Evolutionary conservation across 2,329 filamentous ascomycete genomes (phyloP).

Genomic region (Neoascochyta sp.): DNA sequence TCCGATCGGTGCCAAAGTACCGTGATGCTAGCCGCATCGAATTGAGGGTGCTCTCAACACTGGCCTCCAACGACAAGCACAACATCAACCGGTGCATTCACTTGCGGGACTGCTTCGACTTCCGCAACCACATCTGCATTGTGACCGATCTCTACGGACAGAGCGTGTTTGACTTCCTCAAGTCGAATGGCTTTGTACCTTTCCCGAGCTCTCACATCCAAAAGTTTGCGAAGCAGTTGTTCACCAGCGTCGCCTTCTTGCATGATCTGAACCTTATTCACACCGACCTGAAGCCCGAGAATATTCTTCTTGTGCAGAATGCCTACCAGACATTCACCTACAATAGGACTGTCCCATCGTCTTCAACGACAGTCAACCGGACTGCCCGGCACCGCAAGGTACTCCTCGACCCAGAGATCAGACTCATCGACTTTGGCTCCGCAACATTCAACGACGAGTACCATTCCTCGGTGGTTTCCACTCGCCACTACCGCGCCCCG

Average conservation of each 20-base stretch:
- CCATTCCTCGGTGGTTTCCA: slow-evolving; percentile 65
- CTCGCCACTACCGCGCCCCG: slow-evolving; percentile 62
- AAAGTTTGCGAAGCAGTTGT: slow-evolving; percentile 88
- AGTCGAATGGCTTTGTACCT: slow-evolving; percentile 89
- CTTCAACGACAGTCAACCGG: slow-evolving; percentile 55
- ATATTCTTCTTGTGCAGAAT: slow-evolving; percentile 63
- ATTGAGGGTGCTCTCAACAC: slow-evolving; percentile 82
- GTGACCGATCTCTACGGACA: slow-evolving; percentile 77
- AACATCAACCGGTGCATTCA: slow-evolving; percentile 98
- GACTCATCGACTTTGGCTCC: slow-evolving; percentile 65
- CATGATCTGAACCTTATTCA: slow-evolving; percentile 97
- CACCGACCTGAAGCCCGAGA: slow-evolving; percentile 70
- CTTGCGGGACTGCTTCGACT: slow-evolving; percentile 94
- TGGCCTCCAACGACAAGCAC: slow-evolving; percentile 84
- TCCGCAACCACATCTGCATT: slow-evolving; percentile 91
- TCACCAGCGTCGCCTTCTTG: slow-evolving; percentile 97
- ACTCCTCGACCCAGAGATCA: slow-evolving; percentile 62
- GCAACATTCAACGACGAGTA: slow-evolving; percentile 68
- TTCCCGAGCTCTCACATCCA: slow-evolving; percentile 99
- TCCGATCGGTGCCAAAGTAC: slow-evolving; percentile 97
- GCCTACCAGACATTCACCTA: slow-evolving; percentile 67
- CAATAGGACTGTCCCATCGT: slow-evolving; percentile 63
- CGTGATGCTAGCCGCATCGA: slow-evolving; percentile 94
- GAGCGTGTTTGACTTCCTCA: slow-evolving; percentile 97
- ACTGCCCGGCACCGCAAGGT: slow-evolving; percentile 61